A percentile compares a stretch with the other conserved stretches of the same genome.
Conservation (phyloP, 2,329 filamentous ascomycete genomes). For the Talaromyces funiculosus region DNA sequence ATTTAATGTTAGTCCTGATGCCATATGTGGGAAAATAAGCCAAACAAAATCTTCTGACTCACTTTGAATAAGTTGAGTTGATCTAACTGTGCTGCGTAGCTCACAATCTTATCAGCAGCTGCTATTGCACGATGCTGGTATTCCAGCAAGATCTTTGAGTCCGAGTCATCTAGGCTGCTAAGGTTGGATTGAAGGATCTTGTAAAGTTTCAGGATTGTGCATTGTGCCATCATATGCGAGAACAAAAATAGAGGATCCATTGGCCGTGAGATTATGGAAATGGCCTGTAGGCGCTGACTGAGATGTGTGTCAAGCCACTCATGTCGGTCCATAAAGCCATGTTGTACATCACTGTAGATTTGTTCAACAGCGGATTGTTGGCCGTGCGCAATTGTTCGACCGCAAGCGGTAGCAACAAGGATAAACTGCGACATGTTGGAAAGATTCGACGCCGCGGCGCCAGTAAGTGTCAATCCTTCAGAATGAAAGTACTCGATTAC, state of each 20-base stretch:
- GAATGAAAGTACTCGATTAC: slow-evolving; percentile 19
- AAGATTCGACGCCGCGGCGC: slow-evolving; percentile 15
- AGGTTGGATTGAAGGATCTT: not conserved
- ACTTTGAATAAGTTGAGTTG: not conserved
- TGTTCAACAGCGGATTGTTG: not conserved
- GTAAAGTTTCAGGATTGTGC: not conserved
- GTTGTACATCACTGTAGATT: not conserved
- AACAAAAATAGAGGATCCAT: not conserved
- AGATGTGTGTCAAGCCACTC: not conserved
- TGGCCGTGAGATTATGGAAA: not conserved
- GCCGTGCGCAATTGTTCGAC: not conserved
- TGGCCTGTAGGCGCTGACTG: not conserved
- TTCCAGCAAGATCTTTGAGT: not conserved
- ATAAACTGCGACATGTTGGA: not conserved
- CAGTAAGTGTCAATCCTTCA: slow-evolving; percentile 18
- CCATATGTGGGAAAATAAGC: not conserved
- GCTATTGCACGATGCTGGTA: slow-evolving; percentile 12
- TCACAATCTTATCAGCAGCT: not conserved
- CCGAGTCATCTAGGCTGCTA: not conserved
- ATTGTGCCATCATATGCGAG: not conserved
- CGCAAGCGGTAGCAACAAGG: not conserved
- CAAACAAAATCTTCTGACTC: not conserved
- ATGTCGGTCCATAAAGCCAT: not conserved
- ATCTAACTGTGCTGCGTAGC: not conserved
- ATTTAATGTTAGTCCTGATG: not conserved